Conservation (phyloP, 2,329 filamentous ascomycete species). For the Aspergillus viridinutans region DNA sequence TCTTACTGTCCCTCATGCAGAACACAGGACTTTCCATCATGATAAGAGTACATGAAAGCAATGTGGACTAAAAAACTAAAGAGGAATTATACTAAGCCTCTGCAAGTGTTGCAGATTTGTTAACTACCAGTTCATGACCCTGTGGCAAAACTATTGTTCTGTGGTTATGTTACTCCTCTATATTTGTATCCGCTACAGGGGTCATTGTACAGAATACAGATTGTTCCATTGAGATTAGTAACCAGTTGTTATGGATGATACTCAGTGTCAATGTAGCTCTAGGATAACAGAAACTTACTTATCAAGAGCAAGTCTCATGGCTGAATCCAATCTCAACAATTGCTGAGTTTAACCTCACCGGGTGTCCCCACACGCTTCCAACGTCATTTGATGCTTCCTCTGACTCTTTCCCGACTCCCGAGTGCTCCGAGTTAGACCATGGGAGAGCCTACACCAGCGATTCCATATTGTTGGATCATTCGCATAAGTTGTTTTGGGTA, state of each 20-base stretch:
- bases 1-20: not conserved
- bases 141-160: not conserved
- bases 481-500: not conserved
- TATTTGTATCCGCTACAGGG: not conserved
- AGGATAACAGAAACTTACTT: not conserved
- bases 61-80: not conserved
- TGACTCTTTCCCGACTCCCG: not conserved
- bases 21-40: not conserved
- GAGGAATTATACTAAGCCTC: not conserved
- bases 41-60: not conserved
- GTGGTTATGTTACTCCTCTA: not conserved
- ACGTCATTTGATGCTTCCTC: not conserved
- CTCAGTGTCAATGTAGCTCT: not conserved
- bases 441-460: not conserved
- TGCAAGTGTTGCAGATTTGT: not conserved
- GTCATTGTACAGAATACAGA: not conserved
- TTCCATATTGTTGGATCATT: not conserved
- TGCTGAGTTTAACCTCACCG: slow-evolving; percentile 11
- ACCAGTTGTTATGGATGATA: not conserved
- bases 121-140: not conserved
- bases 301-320: not conserved
- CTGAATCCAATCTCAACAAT: not conserved
- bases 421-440: not conserved
- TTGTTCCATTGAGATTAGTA: not conserved
- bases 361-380: slow-evolving; percentile 13